Percentiles rank a stretch among this genome's conserved stretches.
These are phyloP conservation scores for Leptodermis oblonga DNA, from an alignment of 257 asterid genomes.

Conservation along the genomic window DNA sequence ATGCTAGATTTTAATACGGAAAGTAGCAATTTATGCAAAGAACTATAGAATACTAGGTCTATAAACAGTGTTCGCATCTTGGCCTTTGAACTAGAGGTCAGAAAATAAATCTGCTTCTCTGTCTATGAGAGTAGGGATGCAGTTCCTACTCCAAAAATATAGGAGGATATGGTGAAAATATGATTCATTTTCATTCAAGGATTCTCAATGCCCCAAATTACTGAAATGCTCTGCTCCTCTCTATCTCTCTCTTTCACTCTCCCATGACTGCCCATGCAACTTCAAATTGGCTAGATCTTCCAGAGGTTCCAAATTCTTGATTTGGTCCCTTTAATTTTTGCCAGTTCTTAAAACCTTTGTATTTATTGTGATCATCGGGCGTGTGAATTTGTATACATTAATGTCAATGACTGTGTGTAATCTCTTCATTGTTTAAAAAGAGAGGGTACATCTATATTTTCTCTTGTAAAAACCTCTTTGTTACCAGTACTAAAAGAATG, in stretches of 20 bases:
- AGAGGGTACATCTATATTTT: no score
- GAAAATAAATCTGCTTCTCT: not conserved
- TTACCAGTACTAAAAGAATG: no score
- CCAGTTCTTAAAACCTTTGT: not conserved
- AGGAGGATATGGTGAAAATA: not conserved
- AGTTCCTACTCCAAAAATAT: not conserved
- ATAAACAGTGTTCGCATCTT: not conserved
- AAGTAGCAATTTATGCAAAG: no score
- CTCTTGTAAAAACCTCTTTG: no score
- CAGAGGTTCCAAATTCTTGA: not conserved
- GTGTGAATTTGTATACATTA: not conserved
- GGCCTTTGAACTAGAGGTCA: not conserved
- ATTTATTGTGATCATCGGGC: not conserved
- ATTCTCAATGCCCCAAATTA: not conserved
- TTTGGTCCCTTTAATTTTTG: not conserved
- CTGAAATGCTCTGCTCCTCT: not conserved
- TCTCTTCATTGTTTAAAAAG: not conserved
- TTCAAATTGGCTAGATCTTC: not conserved
- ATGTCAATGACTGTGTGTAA: not conserved
- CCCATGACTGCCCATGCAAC: not conserved
- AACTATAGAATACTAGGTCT: not conserved
- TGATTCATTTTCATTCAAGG: not conserved
- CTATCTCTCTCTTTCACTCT: no score
- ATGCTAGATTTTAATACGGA: no score
- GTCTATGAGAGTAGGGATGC: not conserved